Evolutionary conservation across 441 rosid species (phyloP).

Genomic region (Hura crepitans): DNA sequence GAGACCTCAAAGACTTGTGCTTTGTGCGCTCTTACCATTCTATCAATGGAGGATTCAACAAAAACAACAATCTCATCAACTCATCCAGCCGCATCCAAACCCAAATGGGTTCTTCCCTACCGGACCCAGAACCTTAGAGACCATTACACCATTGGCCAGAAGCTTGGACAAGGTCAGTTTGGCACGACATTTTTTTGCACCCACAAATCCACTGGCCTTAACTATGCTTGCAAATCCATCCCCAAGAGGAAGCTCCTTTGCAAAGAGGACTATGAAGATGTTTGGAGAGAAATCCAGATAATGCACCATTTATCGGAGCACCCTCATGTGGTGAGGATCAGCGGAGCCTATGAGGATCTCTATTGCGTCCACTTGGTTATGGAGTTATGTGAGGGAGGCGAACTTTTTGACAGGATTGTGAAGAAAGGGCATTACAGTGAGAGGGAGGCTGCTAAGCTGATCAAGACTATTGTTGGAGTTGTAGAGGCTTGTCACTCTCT

Average conservation of each 20-base stretch:
- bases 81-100: slow-evolving; percentile 25
- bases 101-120: slow-evolving; percentile 56
- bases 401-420: slow-evolving; percentile 75
- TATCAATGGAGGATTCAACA: slow-evolving; percentile 12
- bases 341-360: slow-evolving; percentile 66
- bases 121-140: slow-evolving; percentile 55
- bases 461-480: slow-evolving; percentile 71
- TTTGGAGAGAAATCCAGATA: slow-evolving; percentile 81
- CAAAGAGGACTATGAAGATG: slow-evolving; percentile 71
- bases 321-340: slow-evolving; percentile 60
- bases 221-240: slow-evolving; percentile 77
- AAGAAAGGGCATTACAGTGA: slow-evolving; percentile 76
- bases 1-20: not conserved
- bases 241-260: slow-evolving; percentile 76
- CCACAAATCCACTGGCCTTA: slow-evolving; percentile 42
- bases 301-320: slow-evolving; percentile 84
- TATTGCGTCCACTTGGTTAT: slow-evolving; percentile 70
- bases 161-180: slow-evolving; percentile 81
- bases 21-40: not conserved
- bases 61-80: slow-evolving; percentile 21
- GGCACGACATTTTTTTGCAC: slow-evolving; percentile 75
- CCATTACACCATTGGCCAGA: slow-evolving; percentile 52
- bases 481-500: slow-evolving; percentile 78
- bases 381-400: slow-evolving; percentile 88
- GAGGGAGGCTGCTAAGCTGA: slow-evolving; percentile 72